Conservation (phyloP, 257 asterid species). For the Forsythia suspensa region DNA sequence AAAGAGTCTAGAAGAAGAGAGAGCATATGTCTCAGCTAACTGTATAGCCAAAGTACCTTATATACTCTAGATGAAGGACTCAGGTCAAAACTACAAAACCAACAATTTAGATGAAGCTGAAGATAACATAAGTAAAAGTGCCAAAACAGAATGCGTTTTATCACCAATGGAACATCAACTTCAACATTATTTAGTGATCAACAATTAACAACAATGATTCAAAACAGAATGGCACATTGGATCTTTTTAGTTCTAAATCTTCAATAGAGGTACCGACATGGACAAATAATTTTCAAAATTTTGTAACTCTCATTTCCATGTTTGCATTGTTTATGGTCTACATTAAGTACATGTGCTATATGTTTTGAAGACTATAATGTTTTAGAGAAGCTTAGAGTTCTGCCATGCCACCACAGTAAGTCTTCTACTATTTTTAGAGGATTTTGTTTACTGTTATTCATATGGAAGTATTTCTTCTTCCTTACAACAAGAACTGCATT, state of each 20-base stretch:
- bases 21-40: too few relatives aligned
- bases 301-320: background rate
- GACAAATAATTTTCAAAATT: background rate
- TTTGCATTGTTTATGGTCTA: conserved; percentile 8
- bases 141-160: too few relatives aligned
- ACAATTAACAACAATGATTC: too few relatives aligned
- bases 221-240: background rate
- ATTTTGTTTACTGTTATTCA: background rate
- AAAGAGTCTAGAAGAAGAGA: too few relatives aligned
- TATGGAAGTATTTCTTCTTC: background rate
- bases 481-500: too few relatives aligned
- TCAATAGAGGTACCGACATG: background rate
- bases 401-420: conserved; percentile 56
- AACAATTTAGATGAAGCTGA: too few relatives aligned
- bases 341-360: conserved; percentile 47
- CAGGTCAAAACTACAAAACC: too few relatives aligned
- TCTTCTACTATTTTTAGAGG: background rate
- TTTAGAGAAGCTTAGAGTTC: conserved; percentile 47
- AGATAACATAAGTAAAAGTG: too few relatives aligned
- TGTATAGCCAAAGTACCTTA: too few relatives aligned
- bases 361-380: conserved; percentile 50
- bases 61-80: too few relatives aligned
- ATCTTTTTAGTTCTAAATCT: background rate
- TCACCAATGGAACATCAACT: too few relatives aligned
- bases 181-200: too few relatives aligned